Percentiles rank a stretch among this genome's conserved stretches.
These are phyloP conservation scores for Metroxylon sagu DNA, from an alignment of 176 grass and related monocot genomes.

Conservation along the genomic window DNA sequence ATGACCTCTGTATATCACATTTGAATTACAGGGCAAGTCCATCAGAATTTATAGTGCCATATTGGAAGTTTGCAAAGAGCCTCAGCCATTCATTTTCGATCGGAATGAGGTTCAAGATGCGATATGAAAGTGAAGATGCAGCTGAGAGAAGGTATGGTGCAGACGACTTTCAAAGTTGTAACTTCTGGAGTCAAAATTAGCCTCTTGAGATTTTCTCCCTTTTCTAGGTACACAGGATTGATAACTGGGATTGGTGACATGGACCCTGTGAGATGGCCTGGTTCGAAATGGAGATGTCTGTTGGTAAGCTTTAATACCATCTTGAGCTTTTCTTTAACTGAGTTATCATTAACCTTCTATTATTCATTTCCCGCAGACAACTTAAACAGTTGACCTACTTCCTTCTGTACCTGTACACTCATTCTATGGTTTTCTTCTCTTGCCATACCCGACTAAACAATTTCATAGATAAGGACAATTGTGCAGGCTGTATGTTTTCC, in stretches of 20 bases:
- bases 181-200: neutral
- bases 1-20: neutral
- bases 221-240: constrained; percentile 61
- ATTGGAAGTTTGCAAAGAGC: constrained; percentile 56
- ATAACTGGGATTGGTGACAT: constrained; percentile 71
- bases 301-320: constrained; percentile 39
- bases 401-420: too few species aligned
- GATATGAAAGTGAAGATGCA: constrained; percentile 64
- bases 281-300: constrained; percentile 94
- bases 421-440: too few species aligned
- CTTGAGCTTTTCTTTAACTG: neutral
- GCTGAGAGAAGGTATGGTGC: constrained; percentile 59
- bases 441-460: too few species aligned
- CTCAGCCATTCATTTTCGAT: constrained; percentile 44
- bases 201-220: constrained; percentile 10
- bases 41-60: constrained; percentile 79
- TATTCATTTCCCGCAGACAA: too few species aligned
- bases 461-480: too few species aligned
- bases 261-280: constrained; percentile 71
- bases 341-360: neutral
- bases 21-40: constrained; percentile 40
- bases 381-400: too few species aligned
- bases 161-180: neutral
- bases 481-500: too few species aligned
- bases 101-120: constrained; percentile 75